These are phyloP conservation scores for Aspergillus cristatus DNA, from an alignment of 495 filamentous ascomycete genomes.

Conservation along the genomic window DNA sequence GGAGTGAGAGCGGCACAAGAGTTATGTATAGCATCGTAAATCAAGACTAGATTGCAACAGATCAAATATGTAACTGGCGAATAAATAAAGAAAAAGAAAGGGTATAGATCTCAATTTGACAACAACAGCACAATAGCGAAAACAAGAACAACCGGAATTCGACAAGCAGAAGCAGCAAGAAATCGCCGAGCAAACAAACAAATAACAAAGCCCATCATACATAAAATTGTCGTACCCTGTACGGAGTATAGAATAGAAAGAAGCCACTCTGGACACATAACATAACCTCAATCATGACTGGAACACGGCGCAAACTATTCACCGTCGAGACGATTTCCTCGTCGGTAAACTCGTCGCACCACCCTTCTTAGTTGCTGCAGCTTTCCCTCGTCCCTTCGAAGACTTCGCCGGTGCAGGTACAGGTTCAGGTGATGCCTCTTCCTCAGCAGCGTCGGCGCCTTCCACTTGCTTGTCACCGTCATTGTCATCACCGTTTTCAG, in stretches of 20 bases:
- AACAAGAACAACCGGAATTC: conserved; percentile 1
- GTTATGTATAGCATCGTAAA: too few relatives aligned
- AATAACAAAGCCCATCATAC: conserved; percentile 1
- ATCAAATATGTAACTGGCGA: too few relatives aligned
- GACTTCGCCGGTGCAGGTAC: conserved; percentile 14
- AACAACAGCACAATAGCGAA: conserved; percentile 7
- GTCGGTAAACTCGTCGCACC: conserved; percentile 21
- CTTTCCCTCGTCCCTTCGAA: conserved; percentile 15
- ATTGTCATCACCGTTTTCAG: conserved; percentile 9
- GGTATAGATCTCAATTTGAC: conserved; percentile 30
- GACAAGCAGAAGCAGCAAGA: conserved; percentile 1
- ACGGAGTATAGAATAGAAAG: not conserved
- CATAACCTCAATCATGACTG: not conserved
- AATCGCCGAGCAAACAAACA: not conserved
- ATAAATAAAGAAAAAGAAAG: conserved; percentile 7
- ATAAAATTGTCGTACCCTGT: not conserved
- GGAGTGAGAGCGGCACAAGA: too few relatives aligned
- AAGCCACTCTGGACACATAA: too few relatives aligned
- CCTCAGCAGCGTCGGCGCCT: conserved; percentile 13
- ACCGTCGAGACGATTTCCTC: conserved; percentile 30
- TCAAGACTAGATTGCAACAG: too few relatives aligned
- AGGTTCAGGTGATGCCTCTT: conserved; percentile 15
- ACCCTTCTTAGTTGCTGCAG: conserved; percentile 7
- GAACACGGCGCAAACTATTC: conserved; percentile 1
- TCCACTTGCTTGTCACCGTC: conserved; percentile 1